Evolutionary conservation across 2,329 filamentous ascomycete genomes (phyloP).

Genomic region (Dactylellina haptotyla): DNA sequence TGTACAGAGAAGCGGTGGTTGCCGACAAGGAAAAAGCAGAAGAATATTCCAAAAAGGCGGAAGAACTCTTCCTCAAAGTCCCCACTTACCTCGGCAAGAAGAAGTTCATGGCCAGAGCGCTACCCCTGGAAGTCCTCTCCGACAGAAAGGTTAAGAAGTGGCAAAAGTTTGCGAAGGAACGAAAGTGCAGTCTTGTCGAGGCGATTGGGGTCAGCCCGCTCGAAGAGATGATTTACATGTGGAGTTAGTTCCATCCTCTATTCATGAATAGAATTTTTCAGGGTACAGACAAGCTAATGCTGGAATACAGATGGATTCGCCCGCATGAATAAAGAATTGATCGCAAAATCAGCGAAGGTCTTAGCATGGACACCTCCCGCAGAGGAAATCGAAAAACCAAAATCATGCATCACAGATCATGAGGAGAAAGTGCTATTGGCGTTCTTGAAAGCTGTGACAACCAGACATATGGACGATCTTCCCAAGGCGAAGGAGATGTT

Average conservation of each 20-base stretch:
- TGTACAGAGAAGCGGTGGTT: slow-evolving; percentile 75
- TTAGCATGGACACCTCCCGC: slow-evolving; percentile 69
- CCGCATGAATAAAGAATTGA: slow-evolving; percentile 75
- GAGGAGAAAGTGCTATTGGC: slow-evolving; percentile 74
- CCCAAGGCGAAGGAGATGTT: slow-evolving; percentile 74
- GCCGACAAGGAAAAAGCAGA: slow-evolving; percentile 67
- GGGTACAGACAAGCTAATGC: background rate
- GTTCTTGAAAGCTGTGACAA: slow-evolving; percentile 73
- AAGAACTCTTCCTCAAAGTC: slow-evolving; percentile 76
- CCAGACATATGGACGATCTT: slow-evolving; percentile 72
- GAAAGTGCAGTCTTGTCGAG: slow-evolving; percentile 76
- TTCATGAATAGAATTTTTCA: background rate
- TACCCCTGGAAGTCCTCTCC: slow-evolving; percentile 90
- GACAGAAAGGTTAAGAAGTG: slow-evolving; percentile 86
- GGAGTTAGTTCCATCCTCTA: slow-evolving; percentile 66
- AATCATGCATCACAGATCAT: slow-evolving; percentile 62
- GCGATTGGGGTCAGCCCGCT: slow-evolving; percentile 82
- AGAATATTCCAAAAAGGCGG: slow-evolving; percentile 64
- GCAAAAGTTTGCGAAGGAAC: slow-evolving; percentile 77
- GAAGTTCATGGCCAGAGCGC: slow-evolving; percentile 84
- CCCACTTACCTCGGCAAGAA: slow-evolving; percentile 82
- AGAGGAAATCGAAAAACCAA: slow-evolving; percentile 67
- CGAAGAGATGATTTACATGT: slow-evolving; percentile 92
- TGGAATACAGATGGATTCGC: slow-evolving; percentile 72
- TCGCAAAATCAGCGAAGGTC: slow-evolving; percentile 72